These are phyloP conservation scores for Apophysomyces ossiformis DNA, from an alignment of 371 early-diverging fungal species.

Conservation along the genomic window DNA sequence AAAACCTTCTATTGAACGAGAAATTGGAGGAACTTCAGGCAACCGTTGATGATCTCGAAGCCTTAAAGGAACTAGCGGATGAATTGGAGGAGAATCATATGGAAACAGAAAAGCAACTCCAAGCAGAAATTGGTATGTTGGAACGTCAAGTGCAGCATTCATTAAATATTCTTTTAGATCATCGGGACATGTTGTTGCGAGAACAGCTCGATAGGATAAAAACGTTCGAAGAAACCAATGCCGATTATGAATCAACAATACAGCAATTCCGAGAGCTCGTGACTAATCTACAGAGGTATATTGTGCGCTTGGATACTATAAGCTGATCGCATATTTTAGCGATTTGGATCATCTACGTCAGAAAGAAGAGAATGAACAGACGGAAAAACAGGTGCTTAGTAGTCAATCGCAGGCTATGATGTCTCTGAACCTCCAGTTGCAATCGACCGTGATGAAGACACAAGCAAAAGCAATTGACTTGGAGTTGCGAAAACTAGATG, in stretches of 20 bases:
- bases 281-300: constrained; percentile 68
- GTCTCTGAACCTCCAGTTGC: constrained; percentile 79
- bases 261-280: constrained; percentile 90
- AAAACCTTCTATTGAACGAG: constrained; percentile 76
- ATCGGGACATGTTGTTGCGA: constrained; percentile 70
- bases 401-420: constrained; percentile 86
- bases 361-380: constrained; percentile 62
- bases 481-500: constrained; percentile 87
- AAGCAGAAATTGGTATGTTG: constrained; percentile 71
- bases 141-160: not conserved
- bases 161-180: constrained; percentile 34
- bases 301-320: not conserved
- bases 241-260: constrained; percentile 86
- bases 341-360: constrained; percentile 74
- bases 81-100: constrained; percentile 91
- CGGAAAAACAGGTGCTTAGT: constrained; percentile 56
- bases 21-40: constrained; percentile 79
- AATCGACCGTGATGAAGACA: constrained; percentile 82
- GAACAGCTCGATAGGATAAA: constrained; percentile 66
- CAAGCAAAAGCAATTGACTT: constrained; percentile 90
- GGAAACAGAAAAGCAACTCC: constrained; percentile 84
- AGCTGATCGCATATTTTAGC: constrained; percentile 17
- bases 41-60: constrained; percentile 87
- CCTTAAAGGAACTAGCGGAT: constrained; percentile 88
- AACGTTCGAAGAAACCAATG: constrained; percentile 77